Evolutionary conservation across 768 basidiomycete genomes (phyloP), one percentile per base, ranked within the genome.

Genomic region (Leccinum olivaceopallidum): DNA sequence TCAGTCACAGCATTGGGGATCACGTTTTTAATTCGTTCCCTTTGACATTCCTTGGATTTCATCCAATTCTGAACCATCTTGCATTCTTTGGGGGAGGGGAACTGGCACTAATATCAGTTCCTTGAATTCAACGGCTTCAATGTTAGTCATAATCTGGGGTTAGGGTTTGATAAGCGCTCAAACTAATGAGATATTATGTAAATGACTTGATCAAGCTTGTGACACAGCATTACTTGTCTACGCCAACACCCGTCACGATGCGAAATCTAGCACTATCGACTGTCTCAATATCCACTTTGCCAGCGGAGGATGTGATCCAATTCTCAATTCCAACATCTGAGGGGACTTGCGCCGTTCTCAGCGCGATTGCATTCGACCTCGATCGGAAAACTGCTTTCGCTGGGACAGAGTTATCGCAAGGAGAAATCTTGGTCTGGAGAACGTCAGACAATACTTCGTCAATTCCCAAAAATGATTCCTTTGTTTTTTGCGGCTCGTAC

Each of bases 301-400:
- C 54, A 24, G 34, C 47, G 4, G 60, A 67, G 30, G 67, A 70
- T 44, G 60, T 64, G 5, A 49, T 53, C 47, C 53, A 56, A 30
- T 63, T 57, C 30, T 64, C 72, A 18, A 61, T 24, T 10, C 51
- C 60, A 56, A 59, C 63, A 18, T 65, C 65, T 9, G 62, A 69
- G 28, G 44, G 47, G 51, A 60, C 67, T 44, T 71, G 75, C 30
- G 65, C 75, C 8, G 74, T 75, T 44, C 69, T 88, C 49, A 75
- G 79, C 10, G 76, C 81, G 4, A 77, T 81, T 13, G 77, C 85
- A 2, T 73, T 87, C 64, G 87, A 92, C 75, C 73, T 85, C 32
- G 89, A 92, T 71, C 83, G 86, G 68, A 80, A 84, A 66, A 74
- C 77, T 1, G 68, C 85, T 47, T 90, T 86, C 70, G 78, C 79